Conservation (phyloP, 805 yeast species). For the Starmerella kuoi region DNA sequence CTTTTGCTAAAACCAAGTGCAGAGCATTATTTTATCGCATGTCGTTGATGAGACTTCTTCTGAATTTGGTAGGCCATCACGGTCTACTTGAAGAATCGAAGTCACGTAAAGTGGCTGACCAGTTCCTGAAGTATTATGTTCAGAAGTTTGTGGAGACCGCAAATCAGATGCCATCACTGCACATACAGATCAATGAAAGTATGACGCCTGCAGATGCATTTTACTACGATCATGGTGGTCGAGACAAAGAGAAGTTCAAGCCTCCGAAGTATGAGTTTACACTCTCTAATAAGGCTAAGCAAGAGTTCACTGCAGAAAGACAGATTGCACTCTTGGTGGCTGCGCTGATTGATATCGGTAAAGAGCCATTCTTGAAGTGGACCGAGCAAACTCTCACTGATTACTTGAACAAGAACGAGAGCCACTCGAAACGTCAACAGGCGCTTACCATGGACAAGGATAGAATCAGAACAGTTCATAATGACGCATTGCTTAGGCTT, state of each 20-base stretch:
- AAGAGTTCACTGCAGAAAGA: conserved; percentile 32
- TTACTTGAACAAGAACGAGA: conserved; percentile 22
- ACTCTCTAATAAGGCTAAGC: conserved; percentile 23
- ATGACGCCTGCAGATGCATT: conserved; percentile 37
- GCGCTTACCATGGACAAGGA: conserved; percentile 22
- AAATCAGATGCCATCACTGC: conserved; percentile 42
- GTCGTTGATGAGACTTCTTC: conserved; percentile 55
- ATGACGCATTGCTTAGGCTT: conserved; percentile 40
- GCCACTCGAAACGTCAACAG: conserved; percentile 5
- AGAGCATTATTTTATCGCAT: conserved; percentile 50
- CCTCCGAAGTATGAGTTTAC: conserved; percentile 20
- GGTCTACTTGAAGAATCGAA: conserved; percentile 36
- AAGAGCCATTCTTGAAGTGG: conserved; percentile 35
- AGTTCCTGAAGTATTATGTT: conserved; percentile 56
- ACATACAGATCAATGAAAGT: conserved; percentile 56
- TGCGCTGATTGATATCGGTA: conserved; percentile 37
- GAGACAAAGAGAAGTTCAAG: conserved; percentile 27
- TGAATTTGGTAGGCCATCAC: conserved; percentile 38
- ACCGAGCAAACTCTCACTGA: conserved; percentile 32
- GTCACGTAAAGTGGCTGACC: conserved; percentile 48
- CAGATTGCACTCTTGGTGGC: conserved; percentile 42
- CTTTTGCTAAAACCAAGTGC: conserved; percentile 51
- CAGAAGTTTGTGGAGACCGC: conserved; percentile 40
- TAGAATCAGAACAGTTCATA: conserved; percentile 29
- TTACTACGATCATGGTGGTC: conserved; percentile 50